These are phyloP conservation scores for Bocquillonia castaneifolia DNA, from an alignment of 441 rosid genomes.

Conservation along the genomic window DNA sequence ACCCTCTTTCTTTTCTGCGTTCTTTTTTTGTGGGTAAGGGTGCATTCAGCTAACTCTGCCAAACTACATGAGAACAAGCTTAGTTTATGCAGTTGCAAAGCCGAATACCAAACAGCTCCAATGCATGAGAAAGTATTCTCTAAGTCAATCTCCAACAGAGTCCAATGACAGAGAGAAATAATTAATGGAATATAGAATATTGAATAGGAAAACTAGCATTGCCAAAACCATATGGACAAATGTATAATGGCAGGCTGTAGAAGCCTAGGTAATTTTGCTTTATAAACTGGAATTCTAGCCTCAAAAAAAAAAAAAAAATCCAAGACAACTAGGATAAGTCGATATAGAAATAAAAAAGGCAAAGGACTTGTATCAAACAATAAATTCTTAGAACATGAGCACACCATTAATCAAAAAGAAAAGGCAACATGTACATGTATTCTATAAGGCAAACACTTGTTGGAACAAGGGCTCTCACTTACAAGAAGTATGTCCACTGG, in stretches of 20 bases:
- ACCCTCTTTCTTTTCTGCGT: neutral
- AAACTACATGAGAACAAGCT: neutral
- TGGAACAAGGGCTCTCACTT: constrained; percentile 31
- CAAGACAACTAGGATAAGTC: neutral
- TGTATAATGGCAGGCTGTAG: neutral
- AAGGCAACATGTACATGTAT: neutral
- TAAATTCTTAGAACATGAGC: neutral
- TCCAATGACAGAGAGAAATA: neutral
- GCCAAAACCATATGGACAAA: neutral
- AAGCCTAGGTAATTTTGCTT: neutral
- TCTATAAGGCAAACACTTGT: neutral
- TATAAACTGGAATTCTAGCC: neutral
- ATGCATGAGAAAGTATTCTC: neutral
- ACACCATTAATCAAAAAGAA: neutral
- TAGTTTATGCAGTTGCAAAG: neutral
- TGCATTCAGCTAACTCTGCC: neutral
- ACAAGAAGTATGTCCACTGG: constrained; percentile 91
- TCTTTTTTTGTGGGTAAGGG: neutral
- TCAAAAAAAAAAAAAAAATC: neutral
- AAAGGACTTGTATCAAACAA: neutral
- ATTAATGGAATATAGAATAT: neutral
- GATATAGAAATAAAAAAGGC: too few species aligned
- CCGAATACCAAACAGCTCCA: neutral
- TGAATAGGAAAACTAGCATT: neutral
- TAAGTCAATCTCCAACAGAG: neutral